These are phyloP conservation scores for Hymenoscyphus repandus DNA, from an alignment of 2,329 filamentous ascomycete genomes.

Conservation along the genomic window DNA sequence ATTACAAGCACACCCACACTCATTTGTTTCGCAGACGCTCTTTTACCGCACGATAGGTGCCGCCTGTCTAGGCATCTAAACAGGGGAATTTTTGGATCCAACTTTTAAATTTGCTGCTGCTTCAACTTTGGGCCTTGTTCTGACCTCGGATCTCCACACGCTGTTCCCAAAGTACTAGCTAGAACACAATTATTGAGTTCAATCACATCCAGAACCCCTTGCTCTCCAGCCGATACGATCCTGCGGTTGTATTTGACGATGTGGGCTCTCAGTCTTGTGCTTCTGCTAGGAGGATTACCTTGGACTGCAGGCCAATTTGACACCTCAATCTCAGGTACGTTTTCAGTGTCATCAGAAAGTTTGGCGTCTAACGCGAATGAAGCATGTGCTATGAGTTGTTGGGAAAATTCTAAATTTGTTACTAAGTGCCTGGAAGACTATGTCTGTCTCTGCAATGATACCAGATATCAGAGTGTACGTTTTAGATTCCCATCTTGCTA, in stretches of 20 bases:
- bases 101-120: too few species aligned
- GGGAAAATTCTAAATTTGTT: slow-evolving; percentile 34
- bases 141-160: too few species aligned
- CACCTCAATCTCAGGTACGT: not conserved
- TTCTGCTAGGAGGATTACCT: too few species aligned
- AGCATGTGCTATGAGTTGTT: slow-evolving; percentile 32
- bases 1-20: not conserved
- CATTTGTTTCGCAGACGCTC: not conserved
- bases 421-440: slow-evolving; percentile 28
- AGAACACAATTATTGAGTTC: too few species aligned
- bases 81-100: too few species aligned
- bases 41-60: not conserved
- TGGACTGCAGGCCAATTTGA: too few species aligned
- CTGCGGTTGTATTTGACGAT: too few species aligned
- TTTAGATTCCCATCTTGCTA: not conserved
- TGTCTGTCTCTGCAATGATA: slow-evolving; percentile 31
- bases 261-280: too few species aligned
- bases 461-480: slow-evolving; percentile 30
- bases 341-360: not conserved
- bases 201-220: too few species aligned
- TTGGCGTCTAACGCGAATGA: not conserved
- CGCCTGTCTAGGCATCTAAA: not conserved
- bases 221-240: too few species aligned
- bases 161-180: too few species aligned
- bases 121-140: too few species aligned